A percentile compares a stretch with the other conserved stretches of the same genome.
Conservation (phyloP, 441 rosid species). For the Pelargonium australe region DNA sequence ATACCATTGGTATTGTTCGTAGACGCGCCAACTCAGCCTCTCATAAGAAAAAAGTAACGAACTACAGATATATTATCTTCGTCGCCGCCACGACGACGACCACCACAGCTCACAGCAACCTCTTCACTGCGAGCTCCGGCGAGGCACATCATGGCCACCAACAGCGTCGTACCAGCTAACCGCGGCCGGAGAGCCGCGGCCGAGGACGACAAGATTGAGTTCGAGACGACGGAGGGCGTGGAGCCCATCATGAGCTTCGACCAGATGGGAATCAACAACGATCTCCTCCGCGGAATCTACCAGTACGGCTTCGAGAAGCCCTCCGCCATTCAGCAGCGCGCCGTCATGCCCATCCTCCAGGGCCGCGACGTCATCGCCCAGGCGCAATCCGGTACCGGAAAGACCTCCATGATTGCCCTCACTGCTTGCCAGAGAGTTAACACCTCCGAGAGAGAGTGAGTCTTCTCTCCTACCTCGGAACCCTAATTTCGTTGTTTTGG, state of each 20-base stretch:
- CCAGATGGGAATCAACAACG: constrained; percentile 75
- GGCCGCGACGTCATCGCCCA: constrained; percentile 93
- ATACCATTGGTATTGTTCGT: too few relatives aligned
- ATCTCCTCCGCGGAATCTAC: constrained; percentile 82
- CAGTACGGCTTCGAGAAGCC: constrained; percentile 86
- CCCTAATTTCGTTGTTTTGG: not conserved
- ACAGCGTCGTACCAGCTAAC: not conserved
- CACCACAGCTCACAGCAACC: not conserved
- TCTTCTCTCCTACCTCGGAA: not conserved
- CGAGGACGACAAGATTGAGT: constrained; percentile 66
- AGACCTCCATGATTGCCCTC: constrained; percentile 90
- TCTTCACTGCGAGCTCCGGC: not conserved
- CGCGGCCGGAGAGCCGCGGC: constrained; percentile 16
- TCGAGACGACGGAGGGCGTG: constrained; percentile 84
- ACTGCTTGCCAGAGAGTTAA: constrained; percentile 77
- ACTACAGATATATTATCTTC: too few relatives aligned
- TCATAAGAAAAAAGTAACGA: too few relatives aligned
- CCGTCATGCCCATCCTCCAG: constrained; percentile 79
- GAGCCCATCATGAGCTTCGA: constrained; percentile 79
- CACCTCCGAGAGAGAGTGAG: constrained; percentile 66
- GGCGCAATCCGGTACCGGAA: constrained; percentile 96
- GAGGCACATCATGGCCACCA: not conserved
- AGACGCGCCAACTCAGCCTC: too few relatives aligned
- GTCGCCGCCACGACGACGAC: too few relatives aligned
- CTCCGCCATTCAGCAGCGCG: constrained; percentile 90